Base-by-base conservation (phyloP, 225 moss, liverwort and hornwort genomes). In the Lunularia cruciata region DNA sequence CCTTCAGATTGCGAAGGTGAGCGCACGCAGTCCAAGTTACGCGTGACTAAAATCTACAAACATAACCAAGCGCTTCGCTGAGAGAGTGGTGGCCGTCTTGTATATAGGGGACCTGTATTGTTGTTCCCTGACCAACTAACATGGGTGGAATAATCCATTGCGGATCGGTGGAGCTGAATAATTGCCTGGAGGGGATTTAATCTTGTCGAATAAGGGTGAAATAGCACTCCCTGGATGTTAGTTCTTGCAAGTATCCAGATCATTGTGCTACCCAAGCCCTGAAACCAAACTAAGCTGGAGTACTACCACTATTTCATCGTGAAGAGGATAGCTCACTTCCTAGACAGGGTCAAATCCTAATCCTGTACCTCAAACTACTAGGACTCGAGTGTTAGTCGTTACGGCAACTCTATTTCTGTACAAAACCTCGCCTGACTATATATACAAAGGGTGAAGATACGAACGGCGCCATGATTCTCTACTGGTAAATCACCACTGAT, bases 261-360 rank as follows among this genome's bases (percentile, higher is more conserved):
- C 63, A 64, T 46, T 27, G 46, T 64, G 46, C 63, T 64, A 64
- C 19, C 63, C 63, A 64, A 46, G 63, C 63, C 63, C 63, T 46
- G 63, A 64, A 46, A 23, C 63, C 45, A 64, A 64, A 46, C 63
- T 64, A 46, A 18, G 30, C 46, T 45, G 26, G 42, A 12, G 22
- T 63, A 63, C 43, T 63, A 42, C 6, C 28, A 28, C 63, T 64
- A 45, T 28, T 18, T 46, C 63, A 26, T 46, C 63, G 63, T 45
- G 63, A 30, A 64, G 46, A 18, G 46, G 63, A 45, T 64, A 61
- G 40, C 63, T 39, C 63, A 46, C 46, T 46, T 64, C 28, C 45
- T 43, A 43, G 46, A 46, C 63, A 45, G 46, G 63, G 18, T 64
- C 63, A 64, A 27, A 64, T 64, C 63, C 45, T 64, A 18, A 45